A percentile compares a stretch with the other conserved stretches of the same genome.
Evolutionary conservation across 139 green algal species (phyloP).

Genomic region (Eudorina sp.): DNA sequence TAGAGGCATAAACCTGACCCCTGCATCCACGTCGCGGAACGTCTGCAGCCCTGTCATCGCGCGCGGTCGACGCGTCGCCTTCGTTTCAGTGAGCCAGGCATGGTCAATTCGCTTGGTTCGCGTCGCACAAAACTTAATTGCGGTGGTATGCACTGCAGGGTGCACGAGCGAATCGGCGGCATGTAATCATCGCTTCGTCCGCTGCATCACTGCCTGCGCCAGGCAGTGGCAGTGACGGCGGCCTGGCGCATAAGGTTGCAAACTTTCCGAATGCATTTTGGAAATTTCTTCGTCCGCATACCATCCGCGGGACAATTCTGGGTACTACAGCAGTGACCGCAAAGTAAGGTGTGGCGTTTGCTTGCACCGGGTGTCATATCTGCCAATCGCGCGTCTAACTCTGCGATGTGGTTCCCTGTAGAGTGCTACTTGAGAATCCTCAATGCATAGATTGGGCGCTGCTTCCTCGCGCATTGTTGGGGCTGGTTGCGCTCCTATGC

Average conservation of each 20-base stretch:
- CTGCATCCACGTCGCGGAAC: conserved; percentile 15
- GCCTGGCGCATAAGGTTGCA: conserved; percentile 6
- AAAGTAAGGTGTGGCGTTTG: conserved; percentile 34
- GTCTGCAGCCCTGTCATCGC: not conserved
- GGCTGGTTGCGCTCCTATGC: conserved; percentile 91
- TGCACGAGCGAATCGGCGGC: not conserved
- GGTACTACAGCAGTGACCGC: conserved; percentile 85
- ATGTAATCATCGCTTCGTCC: not conserved
- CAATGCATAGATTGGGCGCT: conserved; percentile 92
- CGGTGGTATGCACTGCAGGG: not conserved
- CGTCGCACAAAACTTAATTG: not conserved
- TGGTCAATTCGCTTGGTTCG: not conserved
- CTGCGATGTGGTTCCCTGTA: too few relatives aligned
- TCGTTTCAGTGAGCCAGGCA: not conserved
- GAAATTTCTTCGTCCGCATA: conserved; percentile 98
- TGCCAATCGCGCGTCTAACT: too few relatives aligned
- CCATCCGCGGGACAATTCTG: conserved; percentile 93
- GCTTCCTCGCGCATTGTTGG: conserved; percentile 88
- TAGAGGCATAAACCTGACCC: not conserved
- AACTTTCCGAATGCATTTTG: conserved; percentile 92
- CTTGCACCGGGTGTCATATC: too few relatives aligned
- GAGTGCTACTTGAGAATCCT: conserved; percentile 81
- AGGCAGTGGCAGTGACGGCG: not conserved
- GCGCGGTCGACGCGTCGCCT: not conserved
- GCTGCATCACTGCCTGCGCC: conserved; percentile 19